These are phyloP conservation scores for Stagonosporopsis vannaccii DNA, from an alignment of 2,329 filamentous ascomycete species.

Conservation along the genomic window DNA sequence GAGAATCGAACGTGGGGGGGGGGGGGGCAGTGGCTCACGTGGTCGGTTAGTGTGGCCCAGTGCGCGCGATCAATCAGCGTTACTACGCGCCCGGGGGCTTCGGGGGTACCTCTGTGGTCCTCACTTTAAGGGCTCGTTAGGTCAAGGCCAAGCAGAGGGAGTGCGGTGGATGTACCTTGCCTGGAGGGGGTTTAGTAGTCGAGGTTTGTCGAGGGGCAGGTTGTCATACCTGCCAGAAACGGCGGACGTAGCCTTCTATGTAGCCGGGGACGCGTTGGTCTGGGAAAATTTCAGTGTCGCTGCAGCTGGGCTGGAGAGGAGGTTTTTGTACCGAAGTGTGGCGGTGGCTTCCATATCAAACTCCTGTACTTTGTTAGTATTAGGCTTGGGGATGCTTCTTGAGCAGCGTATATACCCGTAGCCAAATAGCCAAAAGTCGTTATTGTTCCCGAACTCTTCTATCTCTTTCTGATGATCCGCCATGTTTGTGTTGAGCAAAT, in stretches of 20 bases:
- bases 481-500: conserved; percentile 22
- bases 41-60: conserved; percentile 77
- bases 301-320: not conserved
- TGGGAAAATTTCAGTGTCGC: conserved; percentile 47
- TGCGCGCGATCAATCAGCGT: conserved; percentile 86
- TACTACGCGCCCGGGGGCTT: conserved; percentile 86
- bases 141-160: not conserved
- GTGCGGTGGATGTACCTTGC: conserved; percentile 42
- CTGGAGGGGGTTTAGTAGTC: conserved; percentile 34
- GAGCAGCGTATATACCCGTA: conserved; percentile 71
- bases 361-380: conserved; percentile 64
- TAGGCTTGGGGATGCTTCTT: not conserved
- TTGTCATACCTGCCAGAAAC: conserved; percentile 91
- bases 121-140: conserved; percentile 63
- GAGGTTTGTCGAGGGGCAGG: not conserved
- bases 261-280: conserved; percentile 87
- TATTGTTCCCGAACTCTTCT: conserved; percentile 47
- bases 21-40: conserved; percentile 51
- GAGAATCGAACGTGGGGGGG: not conserved
- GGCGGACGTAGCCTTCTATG: conserved; percentile 89
- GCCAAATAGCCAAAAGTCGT: conserved; percentile 94
- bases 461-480: conserved; percentile 40
- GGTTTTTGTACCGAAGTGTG: conserved; percentile 79
- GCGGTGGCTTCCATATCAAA: conserved; percentile 97
- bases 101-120: conserved; percentile 92